Base-by-base conservation (phyloP, 2,329 filamentous ascomycete genomes). In the Coniochaeta hoffmannii region DNA sequence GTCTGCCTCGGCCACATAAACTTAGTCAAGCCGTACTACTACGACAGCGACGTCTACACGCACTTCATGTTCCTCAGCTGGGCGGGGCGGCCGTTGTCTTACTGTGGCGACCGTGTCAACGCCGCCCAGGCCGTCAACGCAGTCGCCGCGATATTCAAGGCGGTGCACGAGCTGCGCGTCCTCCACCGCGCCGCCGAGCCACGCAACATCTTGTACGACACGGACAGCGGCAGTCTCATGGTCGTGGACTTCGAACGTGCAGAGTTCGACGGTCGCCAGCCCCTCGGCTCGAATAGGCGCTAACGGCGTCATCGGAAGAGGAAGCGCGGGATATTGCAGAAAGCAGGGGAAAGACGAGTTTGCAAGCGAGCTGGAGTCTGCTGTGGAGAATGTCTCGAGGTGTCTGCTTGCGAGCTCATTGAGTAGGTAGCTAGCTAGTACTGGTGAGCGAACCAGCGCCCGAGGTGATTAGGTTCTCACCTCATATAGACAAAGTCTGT, bases 21-120 rank as follows among this genome's bases (percentile, higher is more conserved):
- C 35, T 59, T 72, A 26, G 51, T 61, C n/a, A 50, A 61, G 46
- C 67, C 64, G 4, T 70, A 65, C 51, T 66, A 69, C 46, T 68
- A 64, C 53, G 56, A 71, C 53, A 53, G 65, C 53, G 56, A 65
- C 52, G 60, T 68, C 2, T 70, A 61, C 55, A 30, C 35, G 14
- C 58, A 69, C 57, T 67, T 73, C 35, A 56, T 73, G 55, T 65
- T 73, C 50, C 61, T 72, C 12, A 68, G 68, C 59, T 73, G 59
- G 62, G 66, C 59, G 31, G 64, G 67, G n/a, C n/a, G n/a, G 53
- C 62, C 65, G 6, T 44, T 69, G 50, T 63, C 59, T 50, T 41
- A 61, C 28, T 53, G 53, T 53, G 54, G 49, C 30, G 55, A 62
- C 56, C 53, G 11, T 7, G 19, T 22, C 28, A 49, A n/a, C 44